Base-by-base conservation (phyloP, 768 basidiomycete genomes). In the Mycena olivaceomarginata region DNA sequence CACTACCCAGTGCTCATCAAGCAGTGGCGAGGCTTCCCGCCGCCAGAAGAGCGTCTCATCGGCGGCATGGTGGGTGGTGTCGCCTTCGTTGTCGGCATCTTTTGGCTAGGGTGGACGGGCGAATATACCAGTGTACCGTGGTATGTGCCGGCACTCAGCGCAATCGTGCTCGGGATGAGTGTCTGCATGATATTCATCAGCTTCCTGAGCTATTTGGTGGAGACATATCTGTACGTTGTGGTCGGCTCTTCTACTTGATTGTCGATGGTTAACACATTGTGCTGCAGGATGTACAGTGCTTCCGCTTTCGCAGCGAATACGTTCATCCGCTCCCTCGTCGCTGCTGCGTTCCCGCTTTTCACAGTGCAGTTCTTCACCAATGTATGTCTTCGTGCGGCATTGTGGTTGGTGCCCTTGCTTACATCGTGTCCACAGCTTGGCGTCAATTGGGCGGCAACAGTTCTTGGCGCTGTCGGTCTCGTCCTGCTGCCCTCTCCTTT, bases 51-150 rank as follows among this genome's bases (percentile, higher is more conserved):
- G 67, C 86, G 94, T 56, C 84, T 94, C 16, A 86, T 82, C 39
- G 85, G 88, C 2, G 92, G 88, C 0, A 92, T 94, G 89, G 80
- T 93, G 66, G 89, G 88, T 22, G 88, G 89, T 0, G 92, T 92
- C 1, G 77, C 89, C 20, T 87, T 94, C 39, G 88, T 92, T 37
- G 65, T 90, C n/a, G 89, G 91, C 10, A 90, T 92, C 76, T 94
- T 95, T 84, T 94, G 93, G 94, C 88, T 95, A 48, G 92, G 90
- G 4, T 93, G 92, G 92, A 89, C 91, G 0, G 92, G 92, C 8
- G 80, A 89, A 59, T 92, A 91, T 77, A 67, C 85, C 8, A 86
- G 84, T 62, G 81, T 93, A 16, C 91, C 90, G 37, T 93, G 92
- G 92, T 90, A 90, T 78, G 91, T 92, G 13, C 91, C 92, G 7